A percentile compares a stretch with the other conserved stretches of the same genome.
Conservation (phyloP, 2,329 filamentous ascomycete genomes). For the Sordariomycetes sp. region DNA sequence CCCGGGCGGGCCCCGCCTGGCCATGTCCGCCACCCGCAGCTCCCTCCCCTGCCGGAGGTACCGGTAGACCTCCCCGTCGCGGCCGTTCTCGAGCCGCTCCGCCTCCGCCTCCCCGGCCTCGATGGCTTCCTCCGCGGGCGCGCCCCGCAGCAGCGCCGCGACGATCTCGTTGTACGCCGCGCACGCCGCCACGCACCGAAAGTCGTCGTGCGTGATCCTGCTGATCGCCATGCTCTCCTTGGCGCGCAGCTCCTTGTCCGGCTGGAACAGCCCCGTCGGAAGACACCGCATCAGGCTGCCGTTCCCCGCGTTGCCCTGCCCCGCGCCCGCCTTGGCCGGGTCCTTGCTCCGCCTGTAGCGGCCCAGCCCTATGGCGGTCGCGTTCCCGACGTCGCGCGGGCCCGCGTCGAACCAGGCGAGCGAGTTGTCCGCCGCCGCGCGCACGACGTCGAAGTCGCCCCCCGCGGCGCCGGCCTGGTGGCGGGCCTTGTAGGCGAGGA, state of each 20-base stretch:
- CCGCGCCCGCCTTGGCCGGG: constrained; percentile 23
- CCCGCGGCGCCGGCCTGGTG: neutral
- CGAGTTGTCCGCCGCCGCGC: constrained; percentile 24
- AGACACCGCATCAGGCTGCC: constrained; percentile 37
- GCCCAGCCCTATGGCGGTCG: constrained; percentile 21
- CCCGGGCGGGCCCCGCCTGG: constrained; percentile 15
- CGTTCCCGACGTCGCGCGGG: constrained; percentile 27
- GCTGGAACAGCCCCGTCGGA: constrained; percentile 28
- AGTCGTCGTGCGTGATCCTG: constrained; percentile 26
- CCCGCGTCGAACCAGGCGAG: constrained; percentile 27
- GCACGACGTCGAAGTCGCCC: constrained; percentile 16
- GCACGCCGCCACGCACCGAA: constrained; percentile 21
- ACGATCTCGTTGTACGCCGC: constrained; percentile 28
- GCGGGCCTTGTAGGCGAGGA: constrained; percentile 27
- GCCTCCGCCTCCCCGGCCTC: constrained; percentile 14
- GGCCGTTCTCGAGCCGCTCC: constrained; percentile 11
- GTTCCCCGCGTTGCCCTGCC: constrained; percentile 27
- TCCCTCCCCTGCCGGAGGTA: neutral
- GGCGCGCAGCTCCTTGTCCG: constrained; percentile 13
- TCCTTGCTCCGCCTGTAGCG: constrained; percentile 17
- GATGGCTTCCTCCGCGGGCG: constrained; percentile 14
- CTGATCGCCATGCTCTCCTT: constrained; percentile 24
- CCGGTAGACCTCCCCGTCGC: neutral
- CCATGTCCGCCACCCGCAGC: constrained; percentile 15
- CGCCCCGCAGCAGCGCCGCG: constrained; percentile 17